Evolutionary conservation across 768 basidiomycete genomes (phyloP), one percentile per base, ranked within the genome.

Genomic region (Stropharia rugosoannulata): DNA sequence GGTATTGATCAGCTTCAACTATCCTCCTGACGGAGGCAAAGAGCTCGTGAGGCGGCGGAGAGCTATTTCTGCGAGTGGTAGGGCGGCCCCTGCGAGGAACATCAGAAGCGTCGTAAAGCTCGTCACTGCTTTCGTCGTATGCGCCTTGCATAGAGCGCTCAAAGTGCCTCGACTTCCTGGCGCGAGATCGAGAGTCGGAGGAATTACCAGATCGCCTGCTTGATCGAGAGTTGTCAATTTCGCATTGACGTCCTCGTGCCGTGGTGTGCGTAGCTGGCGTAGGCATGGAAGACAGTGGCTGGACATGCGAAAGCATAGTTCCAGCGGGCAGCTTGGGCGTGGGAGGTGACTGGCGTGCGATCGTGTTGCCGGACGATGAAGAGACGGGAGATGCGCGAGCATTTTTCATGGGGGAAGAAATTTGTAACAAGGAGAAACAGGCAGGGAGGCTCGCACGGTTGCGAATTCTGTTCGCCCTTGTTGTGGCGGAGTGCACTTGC

Each of bases 361-460:
- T 69, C 25, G 79, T 79, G 58, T 75, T 70, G 37, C 69, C 75
- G 45, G 83, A 81, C 43, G 80, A 79, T 47, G 76, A 74, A 9
- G 80, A 75, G 52, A 78, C 53, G 61, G 78, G 73, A 50, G 82
- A 75, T 43, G 73, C 55, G 62, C 69, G 68, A 47, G 68, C 59
- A 47, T 70, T 64, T 22, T 65, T 66, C 35, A 65, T 57, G 15
- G 75, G 62, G 47, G 76, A 77, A 59, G 70, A 73, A 61, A 84
- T 73, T 66, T 84, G 81, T 38, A 91, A 78, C 55, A 89, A 76
- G 45, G 87, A 89, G 68, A 91, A 91, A 70, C 84, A 89, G 16
- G 86, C 81, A 18, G 89, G 89, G 27, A 91, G 80, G 66, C 84
- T 87, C 43, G 84, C 83, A 67, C 89, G 86, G 68, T 84, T 87